A percentile compares a stretch with the other conserved stretches of the same genome.
Conservation (phyloP, 2,329 filamentous ascomycete genomes). For the Penicillium sumatraense region DNA sequence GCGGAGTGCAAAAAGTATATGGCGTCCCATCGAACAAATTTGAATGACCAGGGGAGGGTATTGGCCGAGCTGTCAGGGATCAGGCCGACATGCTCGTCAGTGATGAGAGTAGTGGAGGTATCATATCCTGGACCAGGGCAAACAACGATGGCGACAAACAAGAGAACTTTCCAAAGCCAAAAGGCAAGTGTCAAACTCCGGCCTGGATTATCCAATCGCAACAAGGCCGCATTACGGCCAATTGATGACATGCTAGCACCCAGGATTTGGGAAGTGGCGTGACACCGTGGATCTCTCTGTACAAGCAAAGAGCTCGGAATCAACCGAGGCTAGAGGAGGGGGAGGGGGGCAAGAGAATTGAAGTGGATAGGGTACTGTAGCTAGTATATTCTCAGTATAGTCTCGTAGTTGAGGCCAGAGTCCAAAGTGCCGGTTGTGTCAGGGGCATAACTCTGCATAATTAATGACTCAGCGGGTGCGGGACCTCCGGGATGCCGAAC, state of each 20-base stretch:
- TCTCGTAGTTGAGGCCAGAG: too few species aligned
- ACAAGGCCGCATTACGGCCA: constrained; percentile 22
- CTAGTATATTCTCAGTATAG: too few species aligned
- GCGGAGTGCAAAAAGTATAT: constrained; percentile 64
- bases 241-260: constrained; percentile 19
- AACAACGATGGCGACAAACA: constrained; percentile 54
- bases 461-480: constrained; percentile 1
- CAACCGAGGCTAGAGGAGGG: constrained; percentile 5
- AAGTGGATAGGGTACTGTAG: too few species aligned
- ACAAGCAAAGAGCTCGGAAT: neutral
- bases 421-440: too few species aligned
- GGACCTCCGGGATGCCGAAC: neutral
- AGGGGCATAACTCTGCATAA: neutral
- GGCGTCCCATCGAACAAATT: constrained; percentile 65
- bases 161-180: constrained; percentile 59
- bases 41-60: constrained; percentile 38
- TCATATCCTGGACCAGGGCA: constrained; percentile 67
- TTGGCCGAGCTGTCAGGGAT: constrained; percentile 8
- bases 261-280: too few species aligned
- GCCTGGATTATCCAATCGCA: constrained; percentile 36
- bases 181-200: constrained; percentile 49
- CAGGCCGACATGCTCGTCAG: constrained; percentile 23
- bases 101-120: constrained; percentile 61
- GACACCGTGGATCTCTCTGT: neutral
- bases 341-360: too few species aligned